Percentiles rank a stretch among this genome's conserved stretches.
These are phyloP conservation scores for Saccharomycopsis malanga DNA, from an alignment of 805 yeast species.

Conservation along the genomic window DNA sequence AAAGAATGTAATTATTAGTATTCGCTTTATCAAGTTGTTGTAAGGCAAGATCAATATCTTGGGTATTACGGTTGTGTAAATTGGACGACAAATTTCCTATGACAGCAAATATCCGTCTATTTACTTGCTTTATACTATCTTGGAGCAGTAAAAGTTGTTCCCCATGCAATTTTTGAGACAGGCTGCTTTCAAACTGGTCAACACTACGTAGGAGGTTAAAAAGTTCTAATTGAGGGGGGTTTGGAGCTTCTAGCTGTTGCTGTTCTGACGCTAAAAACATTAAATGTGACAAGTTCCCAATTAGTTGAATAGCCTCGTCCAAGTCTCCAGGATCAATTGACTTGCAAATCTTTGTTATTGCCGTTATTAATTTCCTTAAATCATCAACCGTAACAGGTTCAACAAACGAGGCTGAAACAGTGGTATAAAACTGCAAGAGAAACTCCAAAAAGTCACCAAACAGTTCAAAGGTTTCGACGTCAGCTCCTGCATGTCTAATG, in stretches of 20 bases:
- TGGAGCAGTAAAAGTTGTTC: not conserved
- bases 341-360: not conserved
- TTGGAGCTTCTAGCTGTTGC: slow-evolving; percentile 1
- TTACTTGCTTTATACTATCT: slow-evolving; percentile 10
- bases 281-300: not conserved
- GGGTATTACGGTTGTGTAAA: slow-evolving; percentile 3
- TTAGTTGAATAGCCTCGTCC: not conserved
- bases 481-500: not conserved
- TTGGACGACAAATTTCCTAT: slow-evolving; percentile 17
- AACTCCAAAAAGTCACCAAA: not conserved
- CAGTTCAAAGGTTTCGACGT: not conserved
- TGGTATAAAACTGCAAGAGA: not conserved
- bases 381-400: not conserved
- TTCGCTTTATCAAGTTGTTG: not conserved
- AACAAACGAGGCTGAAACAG: not conserved
- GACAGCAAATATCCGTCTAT: slow-evolving; percentile 15
- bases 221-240: not conserved
- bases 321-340: not conserved
- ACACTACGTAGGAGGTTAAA: not conserved
- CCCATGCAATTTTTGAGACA: not conserved
- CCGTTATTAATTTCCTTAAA: not conserved
- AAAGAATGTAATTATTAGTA: slow-evolving; percentile 8
- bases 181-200: not conserved
- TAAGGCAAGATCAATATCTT: slow-evolving; percentile 6
- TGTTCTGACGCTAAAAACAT: slow-evolving; percentile 3